Evolutionary conservation across 1,284 basidiomycete species (phyloP).

Genomic region (Mycena citricolor): DNA sequence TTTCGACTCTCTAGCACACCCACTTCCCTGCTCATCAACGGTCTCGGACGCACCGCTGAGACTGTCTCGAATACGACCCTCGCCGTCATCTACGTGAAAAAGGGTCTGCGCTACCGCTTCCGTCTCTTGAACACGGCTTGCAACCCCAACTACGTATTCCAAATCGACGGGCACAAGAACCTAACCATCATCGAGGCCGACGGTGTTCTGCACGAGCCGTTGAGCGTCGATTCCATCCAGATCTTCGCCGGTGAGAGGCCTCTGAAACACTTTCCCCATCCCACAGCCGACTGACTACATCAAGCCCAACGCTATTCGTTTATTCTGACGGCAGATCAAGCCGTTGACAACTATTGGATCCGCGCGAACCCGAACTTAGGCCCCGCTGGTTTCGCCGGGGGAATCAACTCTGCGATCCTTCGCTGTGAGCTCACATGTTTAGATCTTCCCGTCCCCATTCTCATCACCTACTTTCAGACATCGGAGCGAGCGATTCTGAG

Average conservation of each 20-base stretch:
- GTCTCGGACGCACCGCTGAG: too few species aligned
- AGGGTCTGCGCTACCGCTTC: slow-evolving; percentile 43
- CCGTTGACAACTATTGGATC: slow-evolving; percentile 30
- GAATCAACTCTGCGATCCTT: slow-evolving; percentile 51
- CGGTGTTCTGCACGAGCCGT: slow-evolving; percentile 32
- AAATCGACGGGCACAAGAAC: slow-evolving; percentile 4
- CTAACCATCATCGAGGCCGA: slow-evolving; percentile 37
- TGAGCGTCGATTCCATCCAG: background rate
- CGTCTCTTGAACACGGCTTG: slow-evolving; percentile 48
- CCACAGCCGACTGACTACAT: slow-evolving; percentile 27
- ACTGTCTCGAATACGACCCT: too few species aligned
- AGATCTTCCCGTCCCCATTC: background rate
- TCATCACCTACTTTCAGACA: slow-evolving; percentile 26
- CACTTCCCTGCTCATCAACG: too few species aligned
- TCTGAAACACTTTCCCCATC: slow-evolving; percentile 19
- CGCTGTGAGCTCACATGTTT: slow-evolving; percentile 32
- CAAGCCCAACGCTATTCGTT: slow-evolving; percentile 30
- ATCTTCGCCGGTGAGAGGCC: slow-evolving; percentile 30
- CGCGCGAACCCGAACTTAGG: slow-evolving; percentile 30
- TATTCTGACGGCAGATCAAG: slow-evolving; percentile 28
- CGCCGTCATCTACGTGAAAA: slow-evolving; percentile 24
- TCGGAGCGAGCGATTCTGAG: slow-evolving; percentile 41
- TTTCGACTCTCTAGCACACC: slow-evolving; percentile 20
- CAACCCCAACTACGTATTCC: slow-evolving; percentile 36
- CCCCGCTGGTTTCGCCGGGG: slow-evolving; percentile 29